Evolutionary conservation across 495 filamentous ascomycete species (phyloP), one percentile per base, ranked within the genome.

Genomic region (Aspergillus panamensis): DNA sequence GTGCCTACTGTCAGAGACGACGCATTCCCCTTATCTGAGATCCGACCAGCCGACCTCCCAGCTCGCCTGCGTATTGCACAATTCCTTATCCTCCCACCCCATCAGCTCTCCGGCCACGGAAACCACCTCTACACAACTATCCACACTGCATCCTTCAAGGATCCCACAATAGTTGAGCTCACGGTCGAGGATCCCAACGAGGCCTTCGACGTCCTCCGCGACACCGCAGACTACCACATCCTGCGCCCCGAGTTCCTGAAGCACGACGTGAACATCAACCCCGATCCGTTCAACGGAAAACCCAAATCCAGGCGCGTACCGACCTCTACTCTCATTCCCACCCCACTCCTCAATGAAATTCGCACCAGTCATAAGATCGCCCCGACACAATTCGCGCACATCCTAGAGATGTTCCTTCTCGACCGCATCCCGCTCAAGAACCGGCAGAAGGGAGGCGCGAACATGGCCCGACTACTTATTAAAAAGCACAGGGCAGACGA

Each of bases 121-220:
- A 81, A 84, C 14, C 77, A 84, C 42, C 83, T 98, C 52, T 98
- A 97, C 77, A 83, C 82, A 53, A 78, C 84, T 35, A 88, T 97
- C 63, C 87, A 88, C 60, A 67, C 77, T 0, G 72, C 81, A 58
- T 89, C 88, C 66, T 76, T 85, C 56, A 69, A 77, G 21, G 80
- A 87, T 48, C 62, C 82, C 0, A 80, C 82, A 19, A 84, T 89
- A 29, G 74, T 81, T 48, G 94, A 99, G 69, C 79, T 99, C 62
- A 94, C 93, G 0, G 89, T 99, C 17, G 94, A 99, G 72, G 92
- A 97, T 63, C 94, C 94, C 0, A 97, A 92, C 65, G 92, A 97
- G 68, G 85, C 86, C 13, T 99, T 99, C 62, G 91, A 96, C 69
- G 86, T 91, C 55, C 78, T 99, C 44, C 85, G 94, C 42, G 92